Conservation (phyloP, 768 basidiomycete species). For the Leccinum uliginosum region DNA sequence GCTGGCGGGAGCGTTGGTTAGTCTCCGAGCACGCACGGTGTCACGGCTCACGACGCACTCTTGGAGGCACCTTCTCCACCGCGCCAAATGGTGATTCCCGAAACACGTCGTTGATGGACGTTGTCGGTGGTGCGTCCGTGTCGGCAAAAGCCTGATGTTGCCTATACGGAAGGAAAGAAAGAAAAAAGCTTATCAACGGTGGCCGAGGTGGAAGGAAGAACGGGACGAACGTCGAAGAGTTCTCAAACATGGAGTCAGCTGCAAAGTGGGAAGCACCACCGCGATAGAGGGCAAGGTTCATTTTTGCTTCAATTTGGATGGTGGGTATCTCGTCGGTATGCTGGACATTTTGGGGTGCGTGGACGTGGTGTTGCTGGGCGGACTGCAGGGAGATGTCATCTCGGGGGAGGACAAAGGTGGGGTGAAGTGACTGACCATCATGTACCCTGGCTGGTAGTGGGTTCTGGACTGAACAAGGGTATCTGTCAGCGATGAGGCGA, state of each 20-base stretch:
- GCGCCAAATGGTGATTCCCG: constrained; percentile 40
- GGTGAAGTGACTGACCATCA: constrained; percentile 55
- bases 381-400: constrained; percentile 38
- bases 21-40: neutral
- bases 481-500: constrained; percentile 55
- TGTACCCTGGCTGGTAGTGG: constrained; percentile 77
- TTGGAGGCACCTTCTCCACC: constrained; percentile 21
- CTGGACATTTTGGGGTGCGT: constrained; percentile 51
- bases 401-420: neutral
- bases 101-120: constrained; percentile 72
- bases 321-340: constrained; percentile 70
- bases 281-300: constrained; percentile 64
- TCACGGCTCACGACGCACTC: constrained; percentile 13
- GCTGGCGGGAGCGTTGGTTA: neutral
- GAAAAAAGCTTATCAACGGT: constrained; percentile 3
- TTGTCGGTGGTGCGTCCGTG: constrained; percentile 77
- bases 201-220: neutral
- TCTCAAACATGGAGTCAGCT: constrained; percentile 83
- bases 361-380: constrained; percentile 57
- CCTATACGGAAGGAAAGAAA: constrained; percentile 28
- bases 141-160: constrained; percentile 63
- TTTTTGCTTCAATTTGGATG: constrained; percentile 76
- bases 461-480: constrained; percentile 67
- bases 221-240: constrained; percentile 33
- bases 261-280: constrained; percentile 70